Percentiles rank a stretch among this genome's conserved stretches.
These are phyloP conservation scores for Malus fusca DNA, from an alignment of 306 rosid species.

Conservation along the genomic window DNA sequence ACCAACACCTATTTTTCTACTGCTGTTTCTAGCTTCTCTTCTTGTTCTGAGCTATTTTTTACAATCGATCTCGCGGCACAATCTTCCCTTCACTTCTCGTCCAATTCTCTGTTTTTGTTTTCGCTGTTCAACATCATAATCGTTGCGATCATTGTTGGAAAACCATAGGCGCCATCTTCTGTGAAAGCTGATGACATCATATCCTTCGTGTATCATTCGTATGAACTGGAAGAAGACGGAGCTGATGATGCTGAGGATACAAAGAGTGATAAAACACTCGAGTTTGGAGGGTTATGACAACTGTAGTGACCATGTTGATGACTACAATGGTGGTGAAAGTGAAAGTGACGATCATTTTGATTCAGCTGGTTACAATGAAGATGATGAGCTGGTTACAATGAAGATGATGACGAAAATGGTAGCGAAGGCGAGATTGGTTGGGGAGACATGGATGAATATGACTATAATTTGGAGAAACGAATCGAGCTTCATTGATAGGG, in stretches of 20 bases:
- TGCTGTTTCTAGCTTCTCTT: slow-evolving; percentile 10
- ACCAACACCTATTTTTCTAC: not conserved
- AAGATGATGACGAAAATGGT: slow-evolving; percentile 2
- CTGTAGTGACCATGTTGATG: not conserved
- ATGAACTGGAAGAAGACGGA: slow-evolving; percentile 1
- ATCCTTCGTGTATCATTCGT: not conserved
- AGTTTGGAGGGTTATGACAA: not conserved
- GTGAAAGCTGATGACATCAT: not conserved
- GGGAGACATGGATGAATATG: slow-evolving; percentile 20
- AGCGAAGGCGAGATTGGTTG: not conserved
- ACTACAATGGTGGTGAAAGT: not conserved
- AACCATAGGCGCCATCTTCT: slow-evolving; percentile 9
- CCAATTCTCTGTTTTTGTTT: slow-evolving; percentile 22
- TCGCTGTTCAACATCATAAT: slow-evolving; percentile 26
- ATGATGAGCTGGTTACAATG: not conserved
- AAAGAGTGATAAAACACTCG: not conserved
- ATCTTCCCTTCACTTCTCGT: not conserved
- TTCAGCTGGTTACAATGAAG: slow-evolving; percentile 1
- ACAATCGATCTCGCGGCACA: not conserved
- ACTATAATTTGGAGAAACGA: slow-evolving; percentile 19
- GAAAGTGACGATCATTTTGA: slow-evolving; percentile 5
- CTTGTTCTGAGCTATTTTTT: not conserved
- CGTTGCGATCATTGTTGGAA: slow-evolving; percentile 14
- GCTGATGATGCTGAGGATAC: not conserved
- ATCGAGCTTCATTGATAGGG: slow-evolving; percentile 34